phyloP scores from a whole-genome alignment of 352 stramenopile genomes.

The Phytophthora pluvialis region DNA sequence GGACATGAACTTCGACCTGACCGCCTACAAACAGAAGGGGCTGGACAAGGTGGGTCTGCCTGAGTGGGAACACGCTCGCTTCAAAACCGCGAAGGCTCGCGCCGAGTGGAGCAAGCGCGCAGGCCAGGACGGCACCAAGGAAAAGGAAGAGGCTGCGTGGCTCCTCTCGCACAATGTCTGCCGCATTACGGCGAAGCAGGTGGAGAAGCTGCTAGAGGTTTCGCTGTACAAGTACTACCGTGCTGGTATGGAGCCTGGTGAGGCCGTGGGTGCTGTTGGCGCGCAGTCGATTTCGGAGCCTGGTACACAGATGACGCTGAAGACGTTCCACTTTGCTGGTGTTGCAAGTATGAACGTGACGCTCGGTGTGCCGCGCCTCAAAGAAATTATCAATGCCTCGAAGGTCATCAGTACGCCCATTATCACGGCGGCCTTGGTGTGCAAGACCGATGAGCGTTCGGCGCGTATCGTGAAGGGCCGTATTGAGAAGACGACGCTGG shows the following conservation, averaged over 20 bases:
- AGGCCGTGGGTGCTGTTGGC: constrained; percentile 97
- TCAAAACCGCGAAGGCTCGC: constrained; percentile 55
- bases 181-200: constrained; percentile 84
- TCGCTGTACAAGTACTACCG: constrained; percentile 89
- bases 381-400: constrained; percentile 97
- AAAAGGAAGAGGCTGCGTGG: constrained; percentile 81
- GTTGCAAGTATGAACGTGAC: constrained; percentile 99
- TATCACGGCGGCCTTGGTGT: constrained; percentile 97
- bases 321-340: constrained; percentile 99
- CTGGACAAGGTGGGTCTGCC: constrained; percentile 66
- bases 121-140: constrained; percentile 49
- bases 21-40: constrained; percentile 72
- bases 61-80: constrained; percentile 65
- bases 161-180: constrained; percentile 92
- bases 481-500: constrained; percentile 99
- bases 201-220: constrained; percentile 79
- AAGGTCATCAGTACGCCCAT: constrained; percentile 99
- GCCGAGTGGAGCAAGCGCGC: constrained; percentile 65
- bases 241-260: constrained; percentile 93
- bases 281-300: constrained; percentile 98
- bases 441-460: constrained; percentile 96
- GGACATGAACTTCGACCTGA: constrained; percentile 51
- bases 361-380: constrained; percentile 98
- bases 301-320: constrained; percentile 96
- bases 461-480: constrained; percentile 98